Percentiles rank a stretch among this genome's conserved stretches.
These are phyloP conservation scores for Alternaria gaisen DNA, from an alignment of 2,329 filamentous ascomycete genomes.

Conservation along the genomic window DNA sequence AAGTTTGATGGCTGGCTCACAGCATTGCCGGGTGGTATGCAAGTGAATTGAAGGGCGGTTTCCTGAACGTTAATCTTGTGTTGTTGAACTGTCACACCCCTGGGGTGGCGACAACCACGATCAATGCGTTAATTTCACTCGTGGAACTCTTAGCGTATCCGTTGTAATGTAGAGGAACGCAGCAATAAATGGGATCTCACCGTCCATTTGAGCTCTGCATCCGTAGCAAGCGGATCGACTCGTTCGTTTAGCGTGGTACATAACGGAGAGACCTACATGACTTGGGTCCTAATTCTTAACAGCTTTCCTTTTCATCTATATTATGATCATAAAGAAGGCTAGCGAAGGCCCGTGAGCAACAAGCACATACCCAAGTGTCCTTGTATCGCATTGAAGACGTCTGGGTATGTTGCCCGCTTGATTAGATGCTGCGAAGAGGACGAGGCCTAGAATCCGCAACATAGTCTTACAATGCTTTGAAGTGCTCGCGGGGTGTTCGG, in stretches of 20 bases:
- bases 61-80: background rate
- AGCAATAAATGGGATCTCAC: fast-evolving
- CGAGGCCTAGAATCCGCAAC: too few relatives aligned
- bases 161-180: background rate
- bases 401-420: too few relatives aligned
- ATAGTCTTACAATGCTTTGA: too few relatives aligned
- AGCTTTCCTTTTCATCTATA: background rate
- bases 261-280: background rate
- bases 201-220: too few relatives aligned
- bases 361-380: background rate
- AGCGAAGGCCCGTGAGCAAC: background rate
- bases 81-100: too few relatives aligned
- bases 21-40: slow-evolving; percentile 21
- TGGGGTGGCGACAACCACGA: background rate
- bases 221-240: too few relatives aligned
- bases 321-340: background rate
- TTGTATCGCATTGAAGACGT: too few relatives aligned
- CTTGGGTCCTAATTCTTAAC: background rate
- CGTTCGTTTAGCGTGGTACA: background rate
- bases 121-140: background rate
- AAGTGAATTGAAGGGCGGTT: slow-evolving; percentile 2
- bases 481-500: too few relatives aligned
- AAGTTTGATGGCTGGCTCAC: slow-evolving; percentile 43
- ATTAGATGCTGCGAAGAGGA: too few relatives aligned
- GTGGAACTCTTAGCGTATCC: background rate